phyloP scores from a whole-genome alignment of 768 basidiomycete species.

The Russula brevipes region DNA sequence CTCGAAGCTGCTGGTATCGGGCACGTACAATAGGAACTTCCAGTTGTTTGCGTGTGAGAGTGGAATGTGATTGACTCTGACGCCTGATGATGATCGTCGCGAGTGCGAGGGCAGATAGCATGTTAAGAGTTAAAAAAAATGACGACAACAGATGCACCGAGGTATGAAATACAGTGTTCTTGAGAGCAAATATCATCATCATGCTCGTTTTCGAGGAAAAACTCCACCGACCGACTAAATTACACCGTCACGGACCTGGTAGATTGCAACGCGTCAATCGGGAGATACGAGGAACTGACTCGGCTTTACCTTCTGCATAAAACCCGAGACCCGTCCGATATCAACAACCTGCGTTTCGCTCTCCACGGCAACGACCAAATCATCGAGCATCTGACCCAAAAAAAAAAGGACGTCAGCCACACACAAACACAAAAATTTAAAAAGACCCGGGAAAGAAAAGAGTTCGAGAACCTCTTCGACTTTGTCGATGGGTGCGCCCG shows the following conservation, averaged over 20 bases:
- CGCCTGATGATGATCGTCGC: not conserved
- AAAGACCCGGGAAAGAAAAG: not conserved
- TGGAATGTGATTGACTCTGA: constrained; percentile 13
- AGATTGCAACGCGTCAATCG: constrained; percentile 3
- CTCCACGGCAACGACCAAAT: constrained; percentile 80
- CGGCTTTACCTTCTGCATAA: constrained; percentile 78
- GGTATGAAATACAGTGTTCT: constrained; percentile 18
- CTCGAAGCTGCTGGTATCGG: constrained; percentile 78
- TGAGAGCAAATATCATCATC: constrained; percentile 5
- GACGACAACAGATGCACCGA: constrained; percentile 19
- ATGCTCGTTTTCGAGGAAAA: not conserved
- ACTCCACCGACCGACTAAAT: constrained; percentile 37
- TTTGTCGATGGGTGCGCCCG: constrained; percentile 78
- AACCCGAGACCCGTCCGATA: constrained; percentile 79
- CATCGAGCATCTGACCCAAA: constrained; percentile 65
- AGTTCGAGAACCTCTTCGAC: constrained; percentile 72
- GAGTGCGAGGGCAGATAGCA: constrained; percentile 8
- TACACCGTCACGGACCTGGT: constrained; percentile 57
- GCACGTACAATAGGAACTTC: constrained; percentile 92
- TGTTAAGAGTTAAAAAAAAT: constrained; percentile 22
- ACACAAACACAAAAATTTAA: not conserved
- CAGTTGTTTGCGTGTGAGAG: constrained; percentile 77
- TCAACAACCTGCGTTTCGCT: constrained; percentile 81
- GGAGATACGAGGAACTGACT: not conserved
- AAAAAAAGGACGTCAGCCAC: constrained; percentile 19